Conservation (phyloP, 345 rosid species). For the Dipteronia dyeriana region DNA sequence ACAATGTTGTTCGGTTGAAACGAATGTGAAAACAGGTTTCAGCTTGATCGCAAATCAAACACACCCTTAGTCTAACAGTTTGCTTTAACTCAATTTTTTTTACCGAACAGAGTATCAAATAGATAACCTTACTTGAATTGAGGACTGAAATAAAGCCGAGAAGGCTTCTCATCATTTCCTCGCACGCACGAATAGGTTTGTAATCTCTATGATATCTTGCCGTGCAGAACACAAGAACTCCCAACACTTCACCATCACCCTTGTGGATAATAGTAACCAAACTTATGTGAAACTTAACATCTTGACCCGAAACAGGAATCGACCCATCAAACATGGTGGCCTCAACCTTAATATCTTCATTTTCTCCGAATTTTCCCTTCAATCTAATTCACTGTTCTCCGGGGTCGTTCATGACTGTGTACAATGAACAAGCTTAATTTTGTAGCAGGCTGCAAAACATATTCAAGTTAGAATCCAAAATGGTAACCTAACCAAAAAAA, state of each 20-base stretch:
- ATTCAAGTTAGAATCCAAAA: neutral
- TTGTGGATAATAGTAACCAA: constrained; percentile 71
- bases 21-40: too few species aligned
- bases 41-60: too few species aligned
- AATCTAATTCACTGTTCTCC: constrained; percentile 87
- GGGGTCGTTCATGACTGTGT: constrained; percentile 50
- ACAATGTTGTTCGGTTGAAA: too few species aligned
- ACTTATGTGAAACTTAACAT: constrained; percentile 62
- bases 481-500: too few species aligned
- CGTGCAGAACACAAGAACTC: constrained; percentile 84
- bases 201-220: constrained; percentile 70
- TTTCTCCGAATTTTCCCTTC: constrained; percentile 56
- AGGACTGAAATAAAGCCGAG: constrained; percentile 61
- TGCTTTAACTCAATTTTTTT: too few species aligned
- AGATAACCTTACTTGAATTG: constrained; percentile 57
- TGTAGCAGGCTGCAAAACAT: constrained; percentile 46
- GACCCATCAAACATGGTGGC: constrained; percentile 87
- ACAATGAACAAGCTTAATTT: constrained; percentile 50
- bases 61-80: too few species aligned
- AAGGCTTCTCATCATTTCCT: constrained; percentile 26
- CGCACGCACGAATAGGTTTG: constrained; percentile 55
- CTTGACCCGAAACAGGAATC: constrained; percentile 47
- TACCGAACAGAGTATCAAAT: constrained; percentile 1
- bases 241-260: constrained; percentile 47
- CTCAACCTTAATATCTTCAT: constrained; percentile 75